These are phyloP conservation scores for Naematelia aurantialba DNA, from an alignment of 768 basidiomycete genomes.

Conservation along the genomic window DNA sequence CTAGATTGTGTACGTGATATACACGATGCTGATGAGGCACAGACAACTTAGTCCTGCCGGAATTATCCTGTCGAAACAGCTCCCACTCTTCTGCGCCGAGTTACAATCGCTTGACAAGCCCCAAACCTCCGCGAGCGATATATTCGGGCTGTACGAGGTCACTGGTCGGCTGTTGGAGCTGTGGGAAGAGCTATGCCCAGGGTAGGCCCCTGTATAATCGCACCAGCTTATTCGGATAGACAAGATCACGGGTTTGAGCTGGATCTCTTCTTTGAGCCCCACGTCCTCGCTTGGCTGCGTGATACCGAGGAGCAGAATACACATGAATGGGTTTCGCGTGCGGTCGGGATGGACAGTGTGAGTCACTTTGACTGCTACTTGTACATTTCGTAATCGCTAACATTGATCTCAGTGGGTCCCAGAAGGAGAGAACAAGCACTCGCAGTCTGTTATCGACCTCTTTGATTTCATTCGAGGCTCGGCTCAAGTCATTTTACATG, in stretches of 20 bases:
- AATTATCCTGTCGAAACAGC: constrained; percentile 46
- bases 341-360: constrained; percentile 47
- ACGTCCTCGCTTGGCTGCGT: constrained; percentile 46
- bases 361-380: constrained; percentile 11
- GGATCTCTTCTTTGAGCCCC: constrained; percentile 49
- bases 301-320: constrained; percentile 43
- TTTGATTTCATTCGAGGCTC: constrained; percentile 47
- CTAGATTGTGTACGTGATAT: background rate
- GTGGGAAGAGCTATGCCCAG: constrained; percentile 47
- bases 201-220: constrained; percentile 19
- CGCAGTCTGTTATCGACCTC: constrained; percentile 48
- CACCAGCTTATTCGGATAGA: constrained; percentile 12
- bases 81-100: constrained; percentile 49
- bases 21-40: background rate
- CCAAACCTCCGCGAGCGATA: constrained; percentile 30
- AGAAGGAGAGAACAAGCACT: constrained; percentile 41
- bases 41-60: constrained; percentile 40
- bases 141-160: constrained; percentile 46
- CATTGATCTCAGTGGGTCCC: constrained; percentile 41
- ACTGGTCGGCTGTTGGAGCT: constrained; percentile 32
- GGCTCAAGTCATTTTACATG: constrained; percentile 36
- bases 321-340: constrained; percentile 47
- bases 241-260: constrained; percentile 46
- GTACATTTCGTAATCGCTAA: too few relatives aligned
- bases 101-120: constrained; percentile 44